Evolutionary conservation across 2,329 filamentous ascomycete genomes (phyloP), one percentile per base, ranked within the genome.

Genomic region (Cercospora sp.): DNA sequence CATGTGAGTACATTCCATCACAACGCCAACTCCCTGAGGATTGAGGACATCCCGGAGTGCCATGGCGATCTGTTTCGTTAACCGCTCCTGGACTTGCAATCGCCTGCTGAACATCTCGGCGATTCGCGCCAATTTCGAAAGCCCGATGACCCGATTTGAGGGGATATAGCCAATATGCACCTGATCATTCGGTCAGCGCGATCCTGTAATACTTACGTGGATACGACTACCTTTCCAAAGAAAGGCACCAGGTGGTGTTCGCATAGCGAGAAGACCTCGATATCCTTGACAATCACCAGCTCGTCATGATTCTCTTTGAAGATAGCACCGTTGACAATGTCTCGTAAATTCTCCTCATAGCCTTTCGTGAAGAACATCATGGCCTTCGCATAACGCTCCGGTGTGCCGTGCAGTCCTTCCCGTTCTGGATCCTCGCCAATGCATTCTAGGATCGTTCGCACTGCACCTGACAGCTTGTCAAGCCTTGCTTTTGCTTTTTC

Each of bases 131-230:
- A 99, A 87, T 80, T 99, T 99, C 34, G 94, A 97, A 63, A 99
- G 90, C 61, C 95, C 95, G 70, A 99, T 93, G 63, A 99, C 94
- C 68, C 94, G 89, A 78, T 93, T 88, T 76, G 90, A 89, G 32
- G 95, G 95, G 71, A 99, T 98, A 81, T 99, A 99, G 67, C 94
- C 95, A 75, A 99, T 98, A 82, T 99, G 95, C 92, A 99, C 98
- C 92, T 96, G 73, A 51, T 4, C n/a, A 2, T 28, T 13, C 30
- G 12, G 51, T 69, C 45, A 73, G 64, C 55, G 12, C 55, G 6
- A 32, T 30, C 16, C 12, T 28, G 49, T 5, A 9, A n/a, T 10
- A 64, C 49, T 13, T 26, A 45, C 32, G 13, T 10, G 6, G 34
- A 6, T 10, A 18, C 18, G 12, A 34, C 58, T 84, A 94, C 92